A percentile compares a stretch with the other conserved stretches of the same genome.
Evolutionary conservation across 176 grass and related monocot species (phyloP).

Genomic region (Typha latifolia): DNA sequence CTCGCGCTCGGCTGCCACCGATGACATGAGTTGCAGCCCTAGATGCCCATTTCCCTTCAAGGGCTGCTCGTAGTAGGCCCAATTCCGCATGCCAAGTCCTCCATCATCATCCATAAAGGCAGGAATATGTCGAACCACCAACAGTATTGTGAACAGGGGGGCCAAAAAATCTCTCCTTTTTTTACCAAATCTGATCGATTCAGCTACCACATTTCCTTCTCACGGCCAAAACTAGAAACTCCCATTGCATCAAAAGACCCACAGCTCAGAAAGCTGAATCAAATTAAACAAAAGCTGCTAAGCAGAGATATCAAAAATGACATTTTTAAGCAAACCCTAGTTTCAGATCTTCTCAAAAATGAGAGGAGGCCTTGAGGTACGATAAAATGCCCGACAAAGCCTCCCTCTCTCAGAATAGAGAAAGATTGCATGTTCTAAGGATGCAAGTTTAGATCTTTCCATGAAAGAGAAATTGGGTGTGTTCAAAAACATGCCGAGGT

Average conservation of each 20-base stretch:
- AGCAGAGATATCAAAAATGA: not conserved
- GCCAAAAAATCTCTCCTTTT: not conserved
- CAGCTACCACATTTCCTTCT: slow-evolving; percentile 3
- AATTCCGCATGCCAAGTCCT: slow-evolving; percentile 10
- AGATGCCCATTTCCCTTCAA: slow-evolving; percentile 5
- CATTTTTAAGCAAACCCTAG: slow-evolving; percentile 9
- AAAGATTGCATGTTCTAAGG: not conserved
- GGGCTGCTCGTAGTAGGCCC: slow-evolving; percentile 19
- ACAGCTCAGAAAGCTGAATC: not conserved
- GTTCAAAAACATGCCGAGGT: not conserved
- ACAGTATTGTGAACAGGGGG: not conserved
- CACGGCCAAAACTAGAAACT: slow-evolving; percentile 1
- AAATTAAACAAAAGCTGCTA: not conserved
- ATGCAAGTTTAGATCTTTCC: not conserved
- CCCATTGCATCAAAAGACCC: not conserved
- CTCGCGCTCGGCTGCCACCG: not conserved
- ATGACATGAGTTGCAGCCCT: slow-evolving; percentile 18
- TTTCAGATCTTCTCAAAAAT: not conserved
- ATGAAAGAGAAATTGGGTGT: no score
- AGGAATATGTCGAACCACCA: not conserved
- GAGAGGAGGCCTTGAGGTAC: not conserved
- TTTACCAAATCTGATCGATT: not conserved
- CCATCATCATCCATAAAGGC: slow-evolving; percentile 14
- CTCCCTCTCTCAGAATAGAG: not conserved
- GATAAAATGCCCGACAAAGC: not conserved